Evolutionary conservation across 2,329 filamentous ascomycete species (phyloP).

Genomic region (Fusarium torreyae): DNA sequence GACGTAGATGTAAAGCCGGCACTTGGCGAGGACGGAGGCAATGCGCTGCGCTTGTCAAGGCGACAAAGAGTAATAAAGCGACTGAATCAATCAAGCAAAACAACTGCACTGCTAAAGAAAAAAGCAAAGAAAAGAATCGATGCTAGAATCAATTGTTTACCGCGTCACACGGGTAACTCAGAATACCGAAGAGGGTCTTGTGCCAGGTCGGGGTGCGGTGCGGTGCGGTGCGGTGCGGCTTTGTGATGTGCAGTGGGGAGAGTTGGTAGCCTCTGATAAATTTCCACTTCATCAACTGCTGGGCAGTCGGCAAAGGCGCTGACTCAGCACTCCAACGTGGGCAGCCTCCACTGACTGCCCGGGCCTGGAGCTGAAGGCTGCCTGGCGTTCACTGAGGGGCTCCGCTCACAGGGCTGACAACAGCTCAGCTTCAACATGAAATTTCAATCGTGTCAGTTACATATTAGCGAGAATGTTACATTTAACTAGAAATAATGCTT

Average conservation of each 20-base stretch:
- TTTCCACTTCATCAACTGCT: slow-evolving; percentile 50
- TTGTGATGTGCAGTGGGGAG: slow-evolving; percentile 57
- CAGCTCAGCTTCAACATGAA: neutral
- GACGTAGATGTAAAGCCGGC: slow-evolving; percentile 27
- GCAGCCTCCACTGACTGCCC: slow-evolving; percentile 2
- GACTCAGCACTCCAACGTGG: slow-evolving; percentile 42
- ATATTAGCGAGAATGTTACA: no score
- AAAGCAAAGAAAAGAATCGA: neutral
- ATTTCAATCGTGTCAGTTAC: no score
- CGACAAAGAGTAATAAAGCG: slow-evolving; percentile 8
- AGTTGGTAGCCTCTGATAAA: slow-evolving; percentile 54
- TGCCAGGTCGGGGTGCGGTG: slow-evolving; percentile 44
- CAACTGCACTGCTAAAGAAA: slow-evolving; percentile 3
- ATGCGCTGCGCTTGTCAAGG: slow-evolving; percentile 23
- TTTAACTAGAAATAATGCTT: no score
- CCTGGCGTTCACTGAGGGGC: slow-evolving; percentile 3
- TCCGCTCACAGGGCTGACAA: slow-evolving; percentile 41
- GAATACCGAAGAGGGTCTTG: slow-evolving; percentile 35
- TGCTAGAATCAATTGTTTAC: slow-evolving; percentile 17
- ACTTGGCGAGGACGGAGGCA: slow-evolving; percentile 30
- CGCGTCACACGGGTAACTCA: slow-evolving; percentile 28
- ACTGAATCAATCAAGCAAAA: slow-evolving; percentile 25
- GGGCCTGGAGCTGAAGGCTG: neutral
- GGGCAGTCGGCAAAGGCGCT: slow-evolving; percentile 22
- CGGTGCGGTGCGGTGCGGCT: slow-evolving; percentile 47